These are phyloP conservation scores for Globisporangium okanoganense DNA, from an alignment of 352 stramenopile species.

Conservation along the genomic window DNA sequence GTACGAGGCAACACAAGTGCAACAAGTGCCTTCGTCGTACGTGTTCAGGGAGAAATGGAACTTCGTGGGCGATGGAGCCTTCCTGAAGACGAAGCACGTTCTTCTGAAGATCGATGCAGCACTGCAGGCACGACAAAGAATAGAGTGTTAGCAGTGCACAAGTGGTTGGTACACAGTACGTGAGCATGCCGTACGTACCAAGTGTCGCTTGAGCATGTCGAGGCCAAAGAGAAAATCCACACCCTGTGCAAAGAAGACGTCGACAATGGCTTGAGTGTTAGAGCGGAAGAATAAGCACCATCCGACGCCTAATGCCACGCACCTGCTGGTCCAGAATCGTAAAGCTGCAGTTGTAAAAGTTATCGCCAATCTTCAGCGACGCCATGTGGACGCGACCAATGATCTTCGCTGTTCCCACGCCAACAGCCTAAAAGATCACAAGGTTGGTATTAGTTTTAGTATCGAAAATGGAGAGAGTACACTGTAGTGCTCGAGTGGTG, in stretches of 20 bases:
- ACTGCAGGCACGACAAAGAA: slow-evolving; percentile 37
- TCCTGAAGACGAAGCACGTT: slow-evolving; percentile 87
- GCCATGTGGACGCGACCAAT: slow-evolving; percentile 94
- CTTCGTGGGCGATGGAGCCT: slow-evolving; percentile 59
- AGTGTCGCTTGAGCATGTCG: slow-evolving; percentile 98
- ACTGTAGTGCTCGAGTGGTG: too few relatives aligned
- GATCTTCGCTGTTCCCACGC: slow-evolving; percentile 96
- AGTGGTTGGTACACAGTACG: neutral
- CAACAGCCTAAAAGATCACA: slow-evolving; percentile 57
- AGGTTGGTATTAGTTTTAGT: too few relatives aligned
- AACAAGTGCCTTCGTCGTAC: slow-evolving; percentile 25
- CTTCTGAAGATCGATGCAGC: slow-evolving; percentile 94
- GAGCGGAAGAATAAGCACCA: neutral
- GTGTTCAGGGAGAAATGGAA: slow-evolving; percentile 85
- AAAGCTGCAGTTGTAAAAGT: slow-evolving; percentile 93
- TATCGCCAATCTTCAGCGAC: slow-evolving; percentile 85
- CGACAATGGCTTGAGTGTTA: neutral
- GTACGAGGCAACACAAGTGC: neutral
- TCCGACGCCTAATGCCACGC: neutral
- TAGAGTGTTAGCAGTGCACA: neutral
- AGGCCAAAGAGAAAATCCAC: slow-evolving; percentile 98
- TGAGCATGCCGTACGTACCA: slow-evolving; percentile 30
- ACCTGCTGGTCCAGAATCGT: slow-evolving; percentile 90
- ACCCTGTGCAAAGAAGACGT: slow-evolving; percentile 38
- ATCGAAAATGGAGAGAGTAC: too few relatives aligned